These are phyloP conservation scores for Penicillium atrosanguineum DNA, from an alignment of 495 filamentous ascomycete genomes.

Conservation along the genomic window DNA sequence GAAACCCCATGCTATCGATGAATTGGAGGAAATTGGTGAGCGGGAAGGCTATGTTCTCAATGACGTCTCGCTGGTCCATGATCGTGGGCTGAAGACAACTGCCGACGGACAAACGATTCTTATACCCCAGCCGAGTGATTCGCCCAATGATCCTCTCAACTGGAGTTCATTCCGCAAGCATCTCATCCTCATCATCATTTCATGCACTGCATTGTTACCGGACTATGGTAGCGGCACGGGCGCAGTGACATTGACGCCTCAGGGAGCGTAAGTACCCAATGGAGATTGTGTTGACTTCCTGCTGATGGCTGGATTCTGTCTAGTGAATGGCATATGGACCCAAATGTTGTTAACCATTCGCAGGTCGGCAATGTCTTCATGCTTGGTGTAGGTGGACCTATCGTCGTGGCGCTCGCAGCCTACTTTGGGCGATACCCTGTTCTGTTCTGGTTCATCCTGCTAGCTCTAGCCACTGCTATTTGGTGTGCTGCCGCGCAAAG, in stretches of 20 bases:
- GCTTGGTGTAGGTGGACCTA: constrained; percentile 53
- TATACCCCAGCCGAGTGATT: constrained; percentile 58
- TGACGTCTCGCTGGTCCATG: constrained; percentile 15
- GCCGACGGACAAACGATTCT: constrained; percentile 43
- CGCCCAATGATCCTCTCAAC: constrained; percentile 59
- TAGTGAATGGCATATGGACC: constrained; percentile 45
- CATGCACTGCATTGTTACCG: constrained; percentile 52
- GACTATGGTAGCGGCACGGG: constrained; percentile 58
- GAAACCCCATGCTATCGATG: neutral
- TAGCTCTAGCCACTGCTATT: constrained; percentile 46
- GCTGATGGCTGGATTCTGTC: neutral
- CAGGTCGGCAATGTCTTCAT: constrained; percentile 59
- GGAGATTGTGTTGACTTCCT: neutral
- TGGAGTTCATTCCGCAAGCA: constrained; percentile 55
- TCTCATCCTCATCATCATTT: constrained; percentile 51
- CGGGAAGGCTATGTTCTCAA: constrained; percentile 25
- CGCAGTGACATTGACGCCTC: constrained; percentile 52
- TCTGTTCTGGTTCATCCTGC: constrained; percentile 55
- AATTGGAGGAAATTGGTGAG: constrained; percentile 22
- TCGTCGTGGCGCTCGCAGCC: constrained; percentile 53
- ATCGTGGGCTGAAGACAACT: constrained; percentile 19
- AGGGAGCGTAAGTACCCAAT: constrained; percentile 34
- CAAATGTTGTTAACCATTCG: constrained; percentile 53
- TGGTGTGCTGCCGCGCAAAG: constrained; percentile 53
- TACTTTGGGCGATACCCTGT: constrained; percentile 60